Evolutionary conservation across 495 filamentous ascomycete genomes (phyloP).

Genomic region (Aspergillus hancockii): DNA sequence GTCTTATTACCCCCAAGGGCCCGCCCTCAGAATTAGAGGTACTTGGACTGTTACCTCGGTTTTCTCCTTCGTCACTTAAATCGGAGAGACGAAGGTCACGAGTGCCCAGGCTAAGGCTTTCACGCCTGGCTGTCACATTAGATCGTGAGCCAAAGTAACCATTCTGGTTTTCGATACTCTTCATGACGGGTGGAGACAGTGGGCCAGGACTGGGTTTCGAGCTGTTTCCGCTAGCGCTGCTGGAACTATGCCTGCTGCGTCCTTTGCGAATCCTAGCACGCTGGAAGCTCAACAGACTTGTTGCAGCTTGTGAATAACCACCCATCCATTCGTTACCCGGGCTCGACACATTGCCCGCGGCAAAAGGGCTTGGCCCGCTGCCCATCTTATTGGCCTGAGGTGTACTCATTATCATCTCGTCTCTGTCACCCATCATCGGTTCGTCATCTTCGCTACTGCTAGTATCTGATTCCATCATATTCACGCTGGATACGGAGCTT

Average conservation of each 20-base stretch:
- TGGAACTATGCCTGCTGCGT: constrained; percentile 65
- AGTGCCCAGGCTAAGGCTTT: constrained; percentile 84
- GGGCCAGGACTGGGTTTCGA: constrained; percentile 67
- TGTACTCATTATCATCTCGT: constrained; percentile 70
- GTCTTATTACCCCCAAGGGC: constrained; percentile 52
- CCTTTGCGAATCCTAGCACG: constrained; percentile 58
- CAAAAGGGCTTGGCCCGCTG: constrained; percentile 49
- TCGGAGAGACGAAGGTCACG: constrained; percentile 85
- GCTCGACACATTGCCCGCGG: constrained; percentile 42
- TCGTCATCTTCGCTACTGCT: constrained; percentile 74
- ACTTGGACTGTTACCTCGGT: constrained; percentile 46
- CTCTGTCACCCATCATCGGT: constrained; percentile 76
- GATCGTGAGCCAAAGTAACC: constrained; percentile 49
- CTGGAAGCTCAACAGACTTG: constrained; percentile 75
- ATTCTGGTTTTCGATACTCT: constrained; percentile 57
- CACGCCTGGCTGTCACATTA: constrained; percentile 62
- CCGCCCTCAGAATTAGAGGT: constrained; percentile 44
- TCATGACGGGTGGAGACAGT: constrained; percentile 63
- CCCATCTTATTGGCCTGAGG: constrained; percentile 46
- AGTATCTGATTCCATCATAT: constrained; percentile 77
- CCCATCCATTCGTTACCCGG: constrained; percentile 60
- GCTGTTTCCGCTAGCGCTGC: constrained; percentile 68
- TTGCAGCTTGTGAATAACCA: constrained; percentile 64
- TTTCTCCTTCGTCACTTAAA: constrained; percentile 75
- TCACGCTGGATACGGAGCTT: constrained; percentile 83